A percentile compares a stretch with the other conserved stretches of the same genome.
These are phyloP conservation scores for Neurospora sp. DNA, from an alignment of 495 filamentous ascomycete species.

Conservation along the genomic window DNA sequence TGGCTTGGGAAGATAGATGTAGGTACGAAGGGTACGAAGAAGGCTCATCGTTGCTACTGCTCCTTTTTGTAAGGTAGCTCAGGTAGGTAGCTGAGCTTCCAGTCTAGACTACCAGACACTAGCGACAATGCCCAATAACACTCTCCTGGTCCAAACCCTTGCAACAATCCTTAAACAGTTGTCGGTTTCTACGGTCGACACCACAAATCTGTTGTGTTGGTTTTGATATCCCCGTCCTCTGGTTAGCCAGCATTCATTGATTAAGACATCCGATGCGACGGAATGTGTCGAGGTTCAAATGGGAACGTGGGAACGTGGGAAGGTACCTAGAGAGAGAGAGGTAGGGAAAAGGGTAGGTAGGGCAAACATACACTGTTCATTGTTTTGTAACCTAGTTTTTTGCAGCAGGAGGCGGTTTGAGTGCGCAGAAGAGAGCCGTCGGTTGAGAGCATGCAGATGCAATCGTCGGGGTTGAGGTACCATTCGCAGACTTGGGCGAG, in stretches of 20 bases:
- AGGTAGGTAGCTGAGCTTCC: too few species aligned
- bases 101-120: not conserved
- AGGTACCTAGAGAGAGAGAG: too few species aligned
- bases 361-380: conserved; percentile 6
- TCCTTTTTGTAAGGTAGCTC: too few species aligned
- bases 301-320: too few species aligned
- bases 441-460: conserved; percentile 25
- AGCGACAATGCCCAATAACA: conserved; percentile 26
- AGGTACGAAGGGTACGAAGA: too few species aligned
- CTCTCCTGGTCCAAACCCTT: conserved; percentile 23
- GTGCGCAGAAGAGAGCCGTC: conserved; percentile 14
- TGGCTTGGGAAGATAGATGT: too few species aligned
- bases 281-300: too few species aligned
- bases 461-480: conserved; percentile 22
- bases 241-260: too few species aligned
- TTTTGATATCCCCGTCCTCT: too few species aligned
- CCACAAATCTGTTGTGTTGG: conserved; percentile 15
- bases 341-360: too few species aligned
- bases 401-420: conserved; percentile 15
- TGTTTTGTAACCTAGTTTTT: conserved; percentile 13
- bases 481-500: conserved; percentile 16
- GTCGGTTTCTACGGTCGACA: conserved; percentile 15
- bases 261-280: too few species aligned
- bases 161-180: conserved; percentile 25
- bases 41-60: too few species aligned